A percentile compares a stretch with the other conserved stretches of the same genome.
Evolutionary conservation across 73 alveolate genomes (phyloP).

Genomic region (Symbiodinium pilosum): DNA sequence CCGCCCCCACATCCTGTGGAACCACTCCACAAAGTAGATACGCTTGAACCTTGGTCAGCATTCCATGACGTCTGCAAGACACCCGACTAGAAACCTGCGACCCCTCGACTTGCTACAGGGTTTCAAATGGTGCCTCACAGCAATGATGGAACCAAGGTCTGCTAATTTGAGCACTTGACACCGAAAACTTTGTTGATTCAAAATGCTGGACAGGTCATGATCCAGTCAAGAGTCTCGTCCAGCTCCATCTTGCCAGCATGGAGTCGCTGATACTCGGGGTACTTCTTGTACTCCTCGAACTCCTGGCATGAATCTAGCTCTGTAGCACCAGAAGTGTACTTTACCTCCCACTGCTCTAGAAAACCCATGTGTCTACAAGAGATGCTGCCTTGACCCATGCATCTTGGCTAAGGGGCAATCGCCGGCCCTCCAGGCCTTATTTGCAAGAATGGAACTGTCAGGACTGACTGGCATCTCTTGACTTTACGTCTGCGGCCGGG

Average conservation of each 20-base stretch:
- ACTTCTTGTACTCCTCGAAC: conserved; percentile 95
- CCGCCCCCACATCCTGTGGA: conserved; percentile 97
- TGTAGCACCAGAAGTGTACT: no score
- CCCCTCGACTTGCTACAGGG: neutral
- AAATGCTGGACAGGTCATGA: no score
- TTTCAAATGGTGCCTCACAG: no score
- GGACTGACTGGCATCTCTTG: neutral
- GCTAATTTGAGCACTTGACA: no score
- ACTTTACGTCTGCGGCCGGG: neutral
- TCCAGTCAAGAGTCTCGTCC: conserved; percentile 17
- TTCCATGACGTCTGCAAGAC: conserved; percentile 94
- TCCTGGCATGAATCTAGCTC: conserved; percentile 94
- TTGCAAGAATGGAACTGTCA: neutral
- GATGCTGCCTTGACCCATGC: conserved; percentile 95
- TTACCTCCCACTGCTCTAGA: neutral
- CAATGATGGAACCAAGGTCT: no score
- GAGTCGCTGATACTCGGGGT: conserved; percentile 73
- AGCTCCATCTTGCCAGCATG: conserved; percentile 79
- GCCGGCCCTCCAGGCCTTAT: conserved; percentile 77
- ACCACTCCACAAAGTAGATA: conserved; percentile 97
- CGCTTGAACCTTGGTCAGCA: conserved; percentile 96
- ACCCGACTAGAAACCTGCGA: conserved; percentile 95
- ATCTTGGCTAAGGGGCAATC: conserved; percentile 96
- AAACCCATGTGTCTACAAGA: no score
- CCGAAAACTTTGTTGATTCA: no score